These are phyloP conservation scores for Metschnikowia corniflorae DNA, from an alignment of 805 yeast genomes.

Conservation along the genomic window DNA sequence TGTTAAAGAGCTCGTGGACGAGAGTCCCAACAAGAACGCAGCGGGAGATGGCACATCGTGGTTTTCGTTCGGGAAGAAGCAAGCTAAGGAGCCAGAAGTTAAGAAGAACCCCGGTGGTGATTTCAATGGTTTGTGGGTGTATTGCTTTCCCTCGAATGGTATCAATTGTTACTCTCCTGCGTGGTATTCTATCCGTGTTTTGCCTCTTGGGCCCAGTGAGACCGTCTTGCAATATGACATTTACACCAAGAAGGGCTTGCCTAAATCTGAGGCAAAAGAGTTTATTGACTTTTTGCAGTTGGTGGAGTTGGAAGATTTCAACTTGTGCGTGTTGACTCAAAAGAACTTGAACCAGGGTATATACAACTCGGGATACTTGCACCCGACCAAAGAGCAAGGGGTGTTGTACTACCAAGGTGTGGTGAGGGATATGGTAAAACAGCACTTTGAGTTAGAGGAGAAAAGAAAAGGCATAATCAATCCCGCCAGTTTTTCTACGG, in stretches of 20 bases:
- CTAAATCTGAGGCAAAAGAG: slow-evolving; percentile 51
- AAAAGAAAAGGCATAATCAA: slow-evolving; percentile 44
- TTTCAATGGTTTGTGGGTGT: slow-evolving; percentile 61
- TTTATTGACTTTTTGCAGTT: slow-evolving; percentile 61
- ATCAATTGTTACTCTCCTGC: slow-evolving; percentile 65
- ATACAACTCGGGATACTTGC: slow-evolving; percentile 55
- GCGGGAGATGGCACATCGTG: slow-evolving; percentile 35
- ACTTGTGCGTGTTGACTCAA: slow-evolving; percentile 57
- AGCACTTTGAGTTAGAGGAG: slow-evolving; percentile 47
- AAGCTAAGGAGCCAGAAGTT: slow-evolving; percentile 22
- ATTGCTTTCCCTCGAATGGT: slow-evolving; percentile 58
- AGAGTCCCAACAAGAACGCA: slow-evolving; percentile 1
- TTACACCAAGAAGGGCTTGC: slow-evolving; percentile 56
- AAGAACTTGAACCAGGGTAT: slow-evolving; percentile 60
- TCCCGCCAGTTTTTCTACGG: slow-evolving; percentile 48
- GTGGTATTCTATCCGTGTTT: slow-evolving; percentile 59
- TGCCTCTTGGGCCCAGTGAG: slow-evolving; percentile 51
- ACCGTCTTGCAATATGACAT: slow-evolving; percentile 60
- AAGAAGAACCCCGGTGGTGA: slow-evolving; percentile 56
- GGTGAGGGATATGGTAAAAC: slow-evolving; percentile 56
- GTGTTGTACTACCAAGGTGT: slow-evolving; percentile 54
- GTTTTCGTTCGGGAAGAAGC: slow-evolving; percentile 49
- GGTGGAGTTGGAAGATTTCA: slow-evolving; percentile 58
- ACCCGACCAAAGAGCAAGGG: slow-evolving; percentile 57
- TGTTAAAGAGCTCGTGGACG: slow-evolving; percentile 31